Evolutionary conservation across 805 yeast species (phyloP), one percentile per base, ranked within the genome.

Genomic region (Hanseniaspora valbyensis): DNA sequence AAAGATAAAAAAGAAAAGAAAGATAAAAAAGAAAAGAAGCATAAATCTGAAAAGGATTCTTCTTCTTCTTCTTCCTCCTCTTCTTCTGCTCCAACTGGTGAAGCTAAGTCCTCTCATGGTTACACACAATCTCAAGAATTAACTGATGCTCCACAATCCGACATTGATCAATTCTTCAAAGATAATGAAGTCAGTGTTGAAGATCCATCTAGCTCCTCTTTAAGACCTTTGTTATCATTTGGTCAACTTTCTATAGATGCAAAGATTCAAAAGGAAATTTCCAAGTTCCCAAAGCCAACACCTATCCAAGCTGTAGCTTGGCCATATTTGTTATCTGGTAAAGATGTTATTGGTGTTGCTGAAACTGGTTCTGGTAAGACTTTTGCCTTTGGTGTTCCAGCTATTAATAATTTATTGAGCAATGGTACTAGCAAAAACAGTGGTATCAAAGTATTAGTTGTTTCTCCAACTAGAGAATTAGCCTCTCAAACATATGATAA

Each of bases 281-380:
- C 77, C 36, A 77, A 80, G 58, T 92, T 85, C 69, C 82, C 86
- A 14, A 81, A 78, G 59, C 99, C 98, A 50, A 89, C 97, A 6
- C 97, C 97, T 33, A 90, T 90, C 59, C 98, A 90, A 70, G 76
- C 95, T 29, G 86, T 79, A 41, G 76, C 96, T 8, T 92, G 97
- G 97, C 97, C 98, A 56, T 87, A 78, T 61, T 68, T 90, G 49
- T 68, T 88, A 45, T 68, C 76, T 19, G 83, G 83, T 16, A 75
- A 81, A 53, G 98, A 90, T 63, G 95, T 89, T 24, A 77, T 90
- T 57, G 98, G 97, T 65, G 95, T 90, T 56, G 98, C 98, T 13
- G 96, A 90, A 69, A 90, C 98, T 2, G 98, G 98, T 34, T 86
- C 96, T 0, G 98, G 98, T 61, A 90, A 90, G 67, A 90, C 98